phyloP scores from a whole-genome alignment of 73 alveolate species.

The Tetrahymena elliotti region DNA sequence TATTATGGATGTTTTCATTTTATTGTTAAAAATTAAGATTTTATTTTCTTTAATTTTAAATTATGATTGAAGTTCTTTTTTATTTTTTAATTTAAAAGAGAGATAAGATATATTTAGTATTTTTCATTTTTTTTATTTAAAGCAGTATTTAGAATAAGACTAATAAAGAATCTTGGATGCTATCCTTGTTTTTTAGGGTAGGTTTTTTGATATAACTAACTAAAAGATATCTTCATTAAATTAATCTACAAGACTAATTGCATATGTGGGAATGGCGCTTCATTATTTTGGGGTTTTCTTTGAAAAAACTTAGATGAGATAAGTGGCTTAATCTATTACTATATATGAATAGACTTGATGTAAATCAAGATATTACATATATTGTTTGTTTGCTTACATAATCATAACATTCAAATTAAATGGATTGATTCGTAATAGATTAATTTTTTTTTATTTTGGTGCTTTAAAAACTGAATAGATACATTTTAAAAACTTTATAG shows the following conservation, averaged over 20 bases:
- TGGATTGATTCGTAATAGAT: neutral
- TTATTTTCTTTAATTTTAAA: no score
- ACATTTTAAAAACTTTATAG: neutral
- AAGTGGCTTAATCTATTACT: neutral
- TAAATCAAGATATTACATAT: neutral
- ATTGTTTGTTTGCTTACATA: neutral
- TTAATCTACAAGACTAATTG: neutral
- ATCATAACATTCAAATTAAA: neutral
- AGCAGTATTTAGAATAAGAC: neutral
- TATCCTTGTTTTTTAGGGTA: neutral
- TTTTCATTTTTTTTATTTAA: no score
- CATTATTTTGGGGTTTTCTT: neutral
- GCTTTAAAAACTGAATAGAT: neutral
- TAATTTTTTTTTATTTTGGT: neutral
- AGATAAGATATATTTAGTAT: neutral
- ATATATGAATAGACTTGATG: neutral
- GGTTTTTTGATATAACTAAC: neutral
- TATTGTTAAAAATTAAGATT: no score
- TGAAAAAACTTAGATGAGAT: neutral
- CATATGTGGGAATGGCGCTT: neutral
- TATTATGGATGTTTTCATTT: no score
- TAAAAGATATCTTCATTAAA: neutral
- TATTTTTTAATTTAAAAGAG: no score
- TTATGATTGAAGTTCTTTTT: no score
- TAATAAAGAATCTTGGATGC: neutral